Evolutionary conservation across 176 grass and related monocot species (phyloP), one percentile per base, ranked within the genome.

Genomic region (Pharus latifolius): DNA sequence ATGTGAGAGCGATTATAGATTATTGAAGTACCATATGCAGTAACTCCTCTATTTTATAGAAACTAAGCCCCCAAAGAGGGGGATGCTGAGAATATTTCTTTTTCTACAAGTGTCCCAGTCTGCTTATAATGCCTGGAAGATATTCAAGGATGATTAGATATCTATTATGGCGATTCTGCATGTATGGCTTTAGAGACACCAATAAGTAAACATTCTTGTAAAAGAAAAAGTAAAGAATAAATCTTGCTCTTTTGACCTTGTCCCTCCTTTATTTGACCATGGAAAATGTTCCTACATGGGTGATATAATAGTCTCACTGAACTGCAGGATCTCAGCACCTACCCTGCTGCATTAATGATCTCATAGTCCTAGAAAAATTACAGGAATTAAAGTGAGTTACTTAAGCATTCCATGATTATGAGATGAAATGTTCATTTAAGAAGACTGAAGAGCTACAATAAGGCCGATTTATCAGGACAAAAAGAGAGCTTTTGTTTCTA

Each of bases 221-320:
- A 29, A 37, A 10, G 17, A 48, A 35, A 69, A 60, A 27, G 37
- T 26, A 17, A 10, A n/a, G 1, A 22, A 46, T 25, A 48, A 69
- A 35, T 56, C 83, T 41, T 41, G 2, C 29, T 37, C 69, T n/a
- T 78, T 75, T 75, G 47, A 68, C 61, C 55, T 10, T 7, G 31
- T 68, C 62, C 75, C 53, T 74, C 7, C 17, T 73, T 67, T 52
- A 45, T n/a, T n/a, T n/a, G n/a, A n/a, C n/a, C n/a, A n/a, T n/a
- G 48, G 65, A 44, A n/a, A 4, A 37, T 35, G 28, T 26, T 52
- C 20, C 42, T 18, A 22, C n/a, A n/a, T n/a, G n/a, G n/a, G n/a
- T n/a, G n/a, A n/a, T 23, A 10, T 2, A 63, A 67, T 33, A 23
- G 13, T 34, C 42, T 52, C 33, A 15, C 64, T 60, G 1, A 16